Evolutionary conservation across 148 eudicot species (phyloP), one percentile per base, ranked within the genome.

Genomic region (Nepenthes mirabilis): DNA sequence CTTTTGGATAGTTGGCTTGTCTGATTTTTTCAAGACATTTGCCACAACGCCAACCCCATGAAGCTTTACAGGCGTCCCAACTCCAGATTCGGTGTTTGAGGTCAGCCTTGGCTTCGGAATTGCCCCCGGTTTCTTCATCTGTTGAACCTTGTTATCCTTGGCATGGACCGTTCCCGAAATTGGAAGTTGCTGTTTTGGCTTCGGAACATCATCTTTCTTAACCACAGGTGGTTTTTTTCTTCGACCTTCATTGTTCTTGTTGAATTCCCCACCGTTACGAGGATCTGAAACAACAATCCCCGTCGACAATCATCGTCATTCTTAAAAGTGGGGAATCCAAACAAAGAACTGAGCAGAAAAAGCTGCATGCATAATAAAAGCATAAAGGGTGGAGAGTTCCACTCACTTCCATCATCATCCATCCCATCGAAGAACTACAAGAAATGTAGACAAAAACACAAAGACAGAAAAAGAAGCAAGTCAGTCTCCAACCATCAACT

Each of bases 381-480:
- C 58, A 67, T 59, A 65, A 70, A 63, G 74, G 74, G 68, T 56
- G 57, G 61, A 36, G 57, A 64, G 66, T 62, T 64, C 40, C 64
- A 91, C 98, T 88, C 83, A 88, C 98, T 91, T 83, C 96, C 97
- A 69, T 83, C 83, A 66, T 91, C 97, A 61, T 88, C 97, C 77
- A 91, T 75, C 71, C 84, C 94, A 47, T 91, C 96, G 62, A 91
- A 91, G 77, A 91, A 78, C 96, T 91, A 78, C 72, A 70, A 11
- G 33, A 57, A 43, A 37, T 52, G 56, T 69, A 68, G 34, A 64
- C 2, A 45, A 74, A 2, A 62, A 64, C 51, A 52, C 55, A 65
- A 45, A 56, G 34, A 67, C 11, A 72, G 57, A 33, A 64, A 74
- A 62, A 49, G 52, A 32, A 63, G 32, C 37, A 55, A 64, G 78